Conservation (phyloP, 2,329 filamentous ascomycete species). For the Trichoderma semiorbis region DNA sequence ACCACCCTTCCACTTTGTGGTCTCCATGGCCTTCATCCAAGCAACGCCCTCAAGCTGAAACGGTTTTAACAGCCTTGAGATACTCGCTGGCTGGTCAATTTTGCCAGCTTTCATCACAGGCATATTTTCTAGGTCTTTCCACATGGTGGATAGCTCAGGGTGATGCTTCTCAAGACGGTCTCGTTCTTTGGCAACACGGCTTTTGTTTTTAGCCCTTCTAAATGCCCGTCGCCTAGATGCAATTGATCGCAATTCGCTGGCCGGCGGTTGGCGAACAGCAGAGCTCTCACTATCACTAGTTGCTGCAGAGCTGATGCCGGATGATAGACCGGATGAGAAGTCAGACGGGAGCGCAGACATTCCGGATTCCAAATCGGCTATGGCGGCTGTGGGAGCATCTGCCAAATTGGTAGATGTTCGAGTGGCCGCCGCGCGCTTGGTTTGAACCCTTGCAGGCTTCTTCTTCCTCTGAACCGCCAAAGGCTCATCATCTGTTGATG, state of each 20-base stretch:
- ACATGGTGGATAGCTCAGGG: slow-evolving; percentile 79
- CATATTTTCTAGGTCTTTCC: slow-evolving; percentile 68
- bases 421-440: not conserved
- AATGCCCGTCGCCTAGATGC: slow-evolving; percentile 34
- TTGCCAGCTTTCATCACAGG: slow-evolving; percentile 58
- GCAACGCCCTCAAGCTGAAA: slow-evolving; percentile 92
- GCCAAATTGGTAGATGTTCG: not conserved
- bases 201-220: slow-evolving; percentile 25
- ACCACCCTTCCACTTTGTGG: slow-evolving; percentile 80
- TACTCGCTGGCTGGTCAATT: slow-evolving; percentile 57
- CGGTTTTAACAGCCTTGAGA: slow-evolving; percentile 80
- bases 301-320: slow-evolving; percentile 16
- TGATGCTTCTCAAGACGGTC: slow-evolving; percentile 70
- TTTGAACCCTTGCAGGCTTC: not conserved
- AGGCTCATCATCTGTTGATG: slow-evolving; percentile 31
- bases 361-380: slow-evolving; percentile 1
- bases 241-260: not conserved
- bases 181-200: slow-evolving; percentile 48
- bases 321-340: not conserved
- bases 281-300: slow-evolving; percentile 26
- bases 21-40: slow-evolving; percentile 92
- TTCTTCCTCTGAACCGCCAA: slow-evolving; percentile 21
- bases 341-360: not conserved
- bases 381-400: not conserved
- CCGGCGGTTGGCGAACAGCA: not conserved